Conservation (phyloP, 345 rosid species). For the Psidium guajava region DNA sequence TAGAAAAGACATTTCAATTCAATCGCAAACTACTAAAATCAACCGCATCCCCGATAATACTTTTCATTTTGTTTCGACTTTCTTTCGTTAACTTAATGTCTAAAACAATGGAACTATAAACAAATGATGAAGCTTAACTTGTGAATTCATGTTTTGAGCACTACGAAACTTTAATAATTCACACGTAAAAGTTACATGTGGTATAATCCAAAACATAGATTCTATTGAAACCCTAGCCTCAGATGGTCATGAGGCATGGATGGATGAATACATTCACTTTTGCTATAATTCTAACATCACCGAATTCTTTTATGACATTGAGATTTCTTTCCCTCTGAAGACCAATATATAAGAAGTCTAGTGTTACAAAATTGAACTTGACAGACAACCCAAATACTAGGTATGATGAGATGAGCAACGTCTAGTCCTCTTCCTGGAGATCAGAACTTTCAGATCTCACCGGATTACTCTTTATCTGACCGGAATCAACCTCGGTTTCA, state of each 20-base stretch:
- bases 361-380: too few species aligned
- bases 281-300: neutral
- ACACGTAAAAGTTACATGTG: neutral
- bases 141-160: neutral
- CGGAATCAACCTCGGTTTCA: neutral
- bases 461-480: neutral
- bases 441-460: neutral
- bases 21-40: too few species aligned
- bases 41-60: too few species aligned
- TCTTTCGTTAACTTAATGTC: neutral
- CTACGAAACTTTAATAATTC: neutral
- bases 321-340: too few species aligned
- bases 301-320: neutral
- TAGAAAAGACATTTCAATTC: too few species aligned
- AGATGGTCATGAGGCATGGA: neutral
- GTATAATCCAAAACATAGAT: neutral
- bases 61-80: neutral
- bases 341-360: too few species aligned
- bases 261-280: neutral
- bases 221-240: neutral
- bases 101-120: neutral
- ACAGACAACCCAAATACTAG: too few species aligned
- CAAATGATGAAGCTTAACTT: neutral
- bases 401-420: neutral
- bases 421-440: neutral